A percentile compares a stretch with the other conserved stretches of the same genome.
These are phyloP conservation scores for Nicotiana sylvestris DNA, from an alignment of 257 asterid species.

Conservation along the genomic window DNA sequence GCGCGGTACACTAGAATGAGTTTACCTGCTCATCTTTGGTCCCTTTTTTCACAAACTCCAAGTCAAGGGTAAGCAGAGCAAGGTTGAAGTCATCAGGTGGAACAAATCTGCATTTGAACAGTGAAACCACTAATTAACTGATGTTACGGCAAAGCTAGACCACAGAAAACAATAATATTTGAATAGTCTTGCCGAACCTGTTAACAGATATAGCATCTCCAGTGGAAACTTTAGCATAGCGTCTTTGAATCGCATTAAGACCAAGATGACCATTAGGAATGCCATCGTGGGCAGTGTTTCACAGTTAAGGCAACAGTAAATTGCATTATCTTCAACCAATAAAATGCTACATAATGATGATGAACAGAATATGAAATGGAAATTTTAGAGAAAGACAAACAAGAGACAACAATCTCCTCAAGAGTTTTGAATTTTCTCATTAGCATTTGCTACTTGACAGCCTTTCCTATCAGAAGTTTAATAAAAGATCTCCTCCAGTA, in stretches of 20 bases:
- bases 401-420: not conserved
- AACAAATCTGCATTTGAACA: constrained; percentile 41
- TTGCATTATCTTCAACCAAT: not conserved
- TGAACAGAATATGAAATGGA: not conserved
- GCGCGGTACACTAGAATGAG: not conserved
- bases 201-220: constrained; percentile 69
- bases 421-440: not conserved
- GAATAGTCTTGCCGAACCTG: constrained; percentile 38
- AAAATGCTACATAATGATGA: not conserved
- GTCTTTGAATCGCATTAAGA: constrained; percentile 85
- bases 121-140: not conserved
- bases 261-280: constrained; percentile 63
- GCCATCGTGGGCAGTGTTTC: constrained; percentile 52
- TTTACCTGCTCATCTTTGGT: constrained; percentile 81
- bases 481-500: not conserved
- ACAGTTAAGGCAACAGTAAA: constrained; percentile 55
- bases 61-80: constrained; percentile 80
- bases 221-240: constrained; percentile 80
- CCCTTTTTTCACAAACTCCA: constrained; percentile 94
- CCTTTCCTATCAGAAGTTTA: not conserved
- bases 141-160: not conserved
- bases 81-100: constrained; percentile 86
- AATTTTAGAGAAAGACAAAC: not conserved
- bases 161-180: not conserved
- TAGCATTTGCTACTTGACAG: not conserved